phyloP scores from a whole-genome alignment of 148 eudicot species.

The Vaccinium myrtillus region DNA sequence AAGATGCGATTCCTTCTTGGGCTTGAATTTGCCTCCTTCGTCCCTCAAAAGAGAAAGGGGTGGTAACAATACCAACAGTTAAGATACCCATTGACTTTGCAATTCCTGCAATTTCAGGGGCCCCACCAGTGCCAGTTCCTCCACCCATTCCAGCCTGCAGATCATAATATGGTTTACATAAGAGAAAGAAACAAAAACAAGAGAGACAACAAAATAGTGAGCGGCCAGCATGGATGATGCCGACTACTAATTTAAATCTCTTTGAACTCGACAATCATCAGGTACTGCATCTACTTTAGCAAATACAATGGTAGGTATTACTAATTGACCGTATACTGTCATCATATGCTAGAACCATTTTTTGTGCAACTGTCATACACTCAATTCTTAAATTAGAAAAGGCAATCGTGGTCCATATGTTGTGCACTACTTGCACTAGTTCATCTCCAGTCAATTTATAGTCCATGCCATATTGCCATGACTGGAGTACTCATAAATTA shows the following conservation, averaged over 20 bases:
- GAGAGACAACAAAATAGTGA: not conserved
- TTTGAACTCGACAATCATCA: not conserved
- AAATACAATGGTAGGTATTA: not conserved
- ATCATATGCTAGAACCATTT: not conserved
- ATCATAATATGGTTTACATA: constrained; percentile 5
- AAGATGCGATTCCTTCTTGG: constrained; percentile 97
- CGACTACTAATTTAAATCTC: not conserved
- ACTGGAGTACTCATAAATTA: not conserved
- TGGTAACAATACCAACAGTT: constrained; percentile 98
- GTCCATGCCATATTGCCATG: not conserved
- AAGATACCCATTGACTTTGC: constrained; percentile 95
- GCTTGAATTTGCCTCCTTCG: constrained; percentile 97
- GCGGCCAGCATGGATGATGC: not conserved
- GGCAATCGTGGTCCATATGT: not conserved
- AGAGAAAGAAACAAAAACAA: constrained; percentile 10
- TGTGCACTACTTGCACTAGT: not conserved
- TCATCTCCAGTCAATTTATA: not conserved
- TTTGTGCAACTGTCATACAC: not conserved
- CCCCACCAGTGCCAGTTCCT: constrained; percentile 99
- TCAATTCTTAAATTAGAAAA: not conserved
- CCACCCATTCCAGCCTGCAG: constrained; percentile 99
- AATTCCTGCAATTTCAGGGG: constrained; percentile 87
- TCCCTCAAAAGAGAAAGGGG: constrained; percentile 96
- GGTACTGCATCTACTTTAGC: not conserved
- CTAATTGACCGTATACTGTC: not conserved